Percentiles rank a stretch among this genome's conserved stretches.
phyloP scores from a whole-genome alignment of 768 basidiomycete species.

The Russula griseocarnosa region DNA sequence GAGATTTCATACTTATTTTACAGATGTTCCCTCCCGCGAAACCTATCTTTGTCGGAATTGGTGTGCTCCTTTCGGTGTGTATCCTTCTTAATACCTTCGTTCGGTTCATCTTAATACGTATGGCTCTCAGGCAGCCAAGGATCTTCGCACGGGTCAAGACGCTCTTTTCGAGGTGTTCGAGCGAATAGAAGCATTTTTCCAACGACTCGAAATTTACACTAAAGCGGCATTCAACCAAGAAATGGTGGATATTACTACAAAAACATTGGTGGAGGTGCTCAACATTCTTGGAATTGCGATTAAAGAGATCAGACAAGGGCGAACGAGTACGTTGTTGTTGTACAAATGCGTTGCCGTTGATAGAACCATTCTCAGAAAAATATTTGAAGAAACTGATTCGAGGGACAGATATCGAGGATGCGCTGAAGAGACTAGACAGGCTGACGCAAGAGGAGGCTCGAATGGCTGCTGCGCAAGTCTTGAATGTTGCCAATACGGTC shows the following conservation, averaged over 20 bases:
- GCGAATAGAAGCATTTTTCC: neutral
- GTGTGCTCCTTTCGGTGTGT: neutral
- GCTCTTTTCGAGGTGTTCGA: neutral
- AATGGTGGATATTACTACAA: neutral
- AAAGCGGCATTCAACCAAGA: neutral
- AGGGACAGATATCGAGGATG: neutral
- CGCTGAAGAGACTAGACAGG: neutral
- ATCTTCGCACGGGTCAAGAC: neutral
- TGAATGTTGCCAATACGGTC: too few relatives aligned
- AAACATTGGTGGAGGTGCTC: slow-evolving; percentile 3
- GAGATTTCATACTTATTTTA: neutral
- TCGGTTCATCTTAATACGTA: fast-evolving
- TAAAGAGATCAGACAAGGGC: neutral
- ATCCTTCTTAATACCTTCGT: neutral
- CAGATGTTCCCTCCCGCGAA: neutral
- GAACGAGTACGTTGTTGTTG: neutral
- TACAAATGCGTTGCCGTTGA: neutral
- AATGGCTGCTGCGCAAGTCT: too few relatives aligned
- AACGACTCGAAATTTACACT: neutral
- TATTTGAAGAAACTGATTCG: neutral
- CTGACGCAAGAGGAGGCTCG: neutral
- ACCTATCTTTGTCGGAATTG: neutral
- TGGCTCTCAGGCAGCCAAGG: neutral
- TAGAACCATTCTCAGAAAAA: neutral
- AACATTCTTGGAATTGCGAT: neutral